Percentiles rank a stretch among this genome's conserved stretches.
Conservation (phyloP, 306 rosid species). For the Quercus agrifolia region DNA sequence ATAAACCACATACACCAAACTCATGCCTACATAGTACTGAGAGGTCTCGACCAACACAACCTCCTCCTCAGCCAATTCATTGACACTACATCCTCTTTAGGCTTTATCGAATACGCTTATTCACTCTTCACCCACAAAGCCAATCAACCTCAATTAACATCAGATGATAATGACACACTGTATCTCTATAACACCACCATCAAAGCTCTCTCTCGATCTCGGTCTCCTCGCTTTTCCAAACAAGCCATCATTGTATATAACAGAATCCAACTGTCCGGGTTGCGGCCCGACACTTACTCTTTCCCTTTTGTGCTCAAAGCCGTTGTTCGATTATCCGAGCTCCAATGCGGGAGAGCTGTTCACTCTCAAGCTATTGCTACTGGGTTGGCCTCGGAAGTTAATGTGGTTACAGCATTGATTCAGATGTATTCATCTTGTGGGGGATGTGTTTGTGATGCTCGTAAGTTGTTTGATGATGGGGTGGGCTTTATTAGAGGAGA, state of each 20-base stretch:
- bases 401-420: conserved; percentile 39
- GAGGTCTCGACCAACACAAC: conserved; percentile 41
- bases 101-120: conserved; percentile 36
- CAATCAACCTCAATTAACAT: conserved; percentile 1
- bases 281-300: conserved; percentile 57
- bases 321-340: conserved; percentile 18
- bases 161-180: background rate
- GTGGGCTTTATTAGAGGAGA: conserved; percentile 1
- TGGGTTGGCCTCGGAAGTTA: conserved; percentile 33
- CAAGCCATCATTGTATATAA: conserved; percentile 35
- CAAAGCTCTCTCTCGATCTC: conserved; percentile 35
- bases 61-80: conserved; percentile 45
- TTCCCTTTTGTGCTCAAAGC: conserved; percentile 57
- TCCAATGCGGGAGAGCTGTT: conserved; percentile 39
- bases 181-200: conserved; percentile 46
- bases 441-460: conserved; percentile 36
- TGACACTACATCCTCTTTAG: conserved; percentile 37
- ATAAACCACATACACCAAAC: conserved; percentile 45
- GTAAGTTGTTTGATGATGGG: conserved; percentile 45
- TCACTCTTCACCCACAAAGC: conserved; percentile 34
- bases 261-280: conserved; percentile 13
- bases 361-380: conserved; percentile 45
- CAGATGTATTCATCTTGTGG: conserved; percentile 52
- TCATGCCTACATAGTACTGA: conserved; percentile 40
- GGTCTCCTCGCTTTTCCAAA: conserved; percentile 9